These are phyloP conservation scores for Aegilops longissima DNA, from an alignment of 176 grass and related monocot genomes.

Conservation along the genomic window DNA sequence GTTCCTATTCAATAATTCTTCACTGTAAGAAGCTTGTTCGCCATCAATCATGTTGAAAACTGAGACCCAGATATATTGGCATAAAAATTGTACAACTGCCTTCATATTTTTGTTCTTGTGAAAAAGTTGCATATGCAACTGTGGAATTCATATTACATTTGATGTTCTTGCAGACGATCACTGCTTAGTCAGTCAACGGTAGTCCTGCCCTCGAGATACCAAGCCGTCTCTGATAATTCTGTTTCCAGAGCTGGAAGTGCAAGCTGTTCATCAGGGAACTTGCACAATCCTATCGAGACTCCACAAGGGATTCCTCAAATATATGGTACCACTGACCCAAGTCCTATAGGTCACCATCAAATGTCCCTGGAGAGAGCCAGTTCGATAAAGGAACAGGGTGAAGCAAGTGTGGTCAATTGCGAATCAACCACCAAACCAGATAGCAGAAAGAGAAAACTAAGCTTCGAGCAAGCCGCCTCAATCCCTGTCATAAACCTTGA, in stretches of 20 bases:
- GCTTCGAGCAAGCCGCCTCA: conserved; percentile 52
- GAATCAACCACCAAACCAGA: conserved; percentile 64
- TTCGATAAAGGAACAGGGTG: conserved; percentile 29
- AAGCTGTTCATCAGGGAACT: conserved; percentile 49
- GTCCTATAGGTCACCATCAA: conserved; percentile 42
- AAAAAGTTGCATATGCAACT: not conserved
- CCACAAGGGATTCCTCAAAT: conserved; percentile 37
- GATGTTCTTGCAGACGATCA: conserved; percentile 60
- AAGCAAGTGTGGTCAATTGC: conserved; percentile 25
- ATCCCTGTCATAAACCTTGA: conserved; percentile 43
- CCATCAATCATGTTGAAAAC: not conserved
- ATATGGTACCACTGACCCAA: conserved; percentile 32
- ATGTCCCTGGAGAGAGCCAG: conserved; percentile 13
- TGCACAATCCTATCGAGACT: conserved; percentile 36
- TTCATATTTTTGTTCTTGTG: not conserved
- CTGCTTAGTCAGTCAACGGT: conserved; percentile 75
- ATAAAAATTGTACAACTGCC: not conserved
- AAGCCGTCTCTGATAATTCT: conserved; percentile 47
- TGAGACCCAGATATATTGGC: not conserved
- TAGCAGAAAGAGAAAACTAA: conserved; percentile 88
- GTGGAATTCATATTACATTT: conserved; percentile 8
- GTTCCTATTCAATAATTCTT: not conserved
- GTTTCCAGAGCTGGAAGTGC: conserved; percentile 46
- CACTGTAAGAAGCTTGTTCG: not conserved
- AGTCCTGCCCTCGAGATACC: conserved; percentile 51